These are phyloP conservation scores for Pleurozium schreberi DNA, from an alignment of 225 moss, liverwort and hornwort species.

Conservation along the genomic window DNA sequence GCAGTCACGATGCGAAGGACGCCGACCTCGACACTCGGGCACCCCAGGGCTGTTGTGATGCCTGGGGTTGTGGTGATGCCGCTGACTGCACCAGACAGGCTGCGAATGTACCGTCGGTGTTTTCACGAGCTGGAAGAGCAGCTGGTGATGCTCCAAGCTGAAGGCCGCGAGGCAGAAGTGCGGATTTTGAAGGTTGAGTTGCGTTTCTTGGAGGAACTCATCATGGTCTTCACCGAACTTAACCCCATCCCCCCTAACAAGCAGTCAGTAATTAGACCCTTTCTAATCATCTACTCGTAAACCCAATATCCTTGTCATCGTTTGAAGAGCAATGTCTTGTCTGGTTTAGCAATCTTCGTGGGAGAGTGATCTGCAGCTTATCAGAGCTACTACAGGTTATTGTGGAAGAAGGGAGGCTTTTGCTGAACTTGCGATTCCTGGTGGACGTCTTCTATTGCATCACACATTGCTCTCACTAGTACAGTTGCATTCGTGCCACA, in stretches of 20 bases:
- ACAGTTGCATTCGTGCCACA: not conserved
- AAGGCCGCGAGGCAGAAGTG: conserved; percentile 16
- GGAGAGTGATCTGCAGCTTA: not conserved
- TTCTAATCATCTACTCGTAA: not conserved
- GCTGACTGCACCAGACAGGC: conserved; percentile 37
- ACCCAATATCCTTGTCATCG: not conserved
- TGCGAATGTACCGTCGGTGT: conserved; percentile 46
- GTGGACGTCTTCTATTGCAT: not conserved
- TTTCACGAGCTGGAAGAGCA: conserved; percentile 56
- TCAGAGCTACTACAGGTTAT: not conserved
- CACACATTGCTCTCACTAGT: not conserved
- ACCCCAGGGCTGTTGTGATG: conserved; percentile 15
- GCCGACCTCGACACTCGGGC: not conserved
- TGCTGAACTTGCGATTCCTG: not conserved
- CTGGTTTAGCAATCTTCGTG: not conserved
- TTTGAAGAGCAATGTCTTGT: not conserved
- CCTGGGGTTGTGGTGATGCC: conserved; percentile 31
- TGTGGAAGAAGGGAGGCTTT: not conserved
- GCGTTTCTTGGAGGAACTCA: conserved; percentile 50
- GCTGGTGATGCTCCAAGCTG: conserved; percentile 20
- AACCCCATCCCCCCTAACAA: conserved; percentile 16
- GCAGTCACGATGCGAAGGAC: conserved; percentile 18
- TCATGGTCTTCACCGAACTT: conserved; percentile 56
- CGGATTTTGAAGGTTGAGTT: conserved; percentile 32
- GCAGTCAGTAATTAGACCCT: conserved; percentile 23